phyloP scores from a whole-genome alignment of 2,329 filamentous ascomycete genomes.

The Cladosporium phlei region DNA sequence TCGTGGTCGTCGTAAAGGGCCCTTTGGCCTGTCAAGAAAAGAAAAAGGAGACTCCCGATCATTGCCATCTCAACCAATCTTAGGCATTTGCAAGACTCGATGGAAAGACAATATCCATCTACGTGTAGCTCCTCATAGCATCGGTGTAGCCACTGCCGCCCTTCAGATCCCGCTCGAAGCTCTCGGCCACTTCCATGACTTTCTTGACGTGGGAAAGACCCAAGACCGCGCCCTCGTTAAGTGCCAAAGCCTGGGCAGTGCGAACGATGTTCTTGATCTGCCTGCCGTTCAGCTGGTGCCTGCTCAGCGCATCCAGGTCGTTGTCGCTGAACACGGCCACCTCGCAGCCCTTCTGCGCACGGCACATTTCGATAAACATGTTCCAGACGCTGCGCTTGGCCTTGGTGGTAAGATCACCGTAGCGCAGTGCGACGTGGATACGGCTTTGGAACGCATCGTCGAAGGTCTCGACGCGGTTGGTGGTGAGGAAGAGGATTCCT shows the following conservation, averaged over 20 bases:
- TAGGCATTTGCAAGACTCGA: no score
- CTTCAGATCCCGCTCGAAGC: slow-evolving; percentile 77
- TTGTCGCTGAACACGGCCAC: slow-evolving; percentile 60
- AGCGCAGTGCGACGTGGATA: slow-evolving; percentile 79
- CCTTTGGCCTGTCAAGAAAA: no score
- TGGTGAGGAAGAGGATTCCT: slow-evolving; percentile 84
- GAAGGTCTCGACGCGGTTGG: slow-evolving; percentile 81
- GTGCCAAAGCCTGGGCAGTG: slow-evolving; percentile 75
- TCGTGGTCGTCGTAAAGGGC: no score
- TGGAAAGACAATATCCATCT: no score
- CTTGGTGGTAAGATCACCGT: slow-evolving; percentile 66
- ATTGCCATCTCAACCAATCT: no score
- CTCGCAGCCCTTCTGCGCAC: slow-evolving; percentile 57
- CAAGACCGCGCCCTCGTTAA: slow-evolving; percentile 66
- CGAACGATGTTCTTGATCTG: slow-evolving; percentile 86
- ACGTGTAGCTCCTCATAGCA: slow-evolving; percentile 74
- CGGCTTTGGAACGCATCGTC: slow-evolving; percentile 86
- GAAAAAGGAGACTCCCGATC: no score
- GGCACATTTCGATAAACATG: slow-evolving; percentile 73
- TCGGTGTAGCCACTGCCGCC: slow-evolving; percentile 76
- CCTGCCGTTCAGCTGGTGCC: slow-evolving; percentile 64
- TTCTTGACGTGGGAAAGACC: slow-evolving; percentile 75
- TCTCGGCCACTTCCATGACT: slow-evolving; percentile 77
- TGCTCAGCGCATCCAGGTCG: slow-evolving; percentile 63
- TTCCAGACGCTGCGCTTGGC: slow-evolving; percentile 78